Evolutionary conservation across 129 eudicot genomes (phyloP).

Genomic region (Apium graveolens): DNA sequence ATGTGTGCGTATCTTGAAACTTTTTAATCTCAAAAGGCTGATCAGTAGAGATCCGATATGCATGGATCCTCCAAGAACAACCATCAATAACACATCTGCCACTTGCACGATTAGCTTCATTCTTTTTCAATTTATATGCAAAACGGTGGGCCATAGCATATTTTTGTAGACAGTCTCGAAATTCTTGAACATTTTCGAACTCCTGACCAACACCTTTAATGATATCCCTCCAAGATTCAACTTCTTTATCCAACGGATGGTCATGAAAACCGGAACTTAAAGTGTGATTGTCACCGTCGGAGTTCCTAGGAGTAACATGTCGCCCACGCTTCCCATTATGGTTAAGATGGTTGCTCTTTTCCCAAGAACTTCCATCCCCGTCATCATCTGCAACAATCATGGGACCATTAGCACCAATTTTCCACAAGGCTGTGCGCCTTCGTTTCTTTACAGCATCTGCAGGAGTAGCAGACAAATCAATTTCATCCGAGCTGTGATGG

Average conservation of each 20-base stretch:
- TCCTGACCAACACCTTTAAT: slow-evolving; percentile 68
- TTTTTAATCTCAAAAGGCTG: slow-evolving; percentile 51
- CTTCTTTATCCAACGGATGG: slow-evolving; percentile 33
- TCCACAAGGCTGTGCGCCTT: slow-evolving; percentile 72
- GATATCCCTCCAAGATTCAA: slow-evolving; percentile 48
- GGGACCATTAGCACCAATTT: slow-evolving; percentile 52
- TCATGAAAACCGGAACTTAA: slow-evolving; percentile 10
- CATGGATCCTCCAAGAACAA: slow-evolving; percentile 70
- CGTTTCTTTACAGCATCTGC: slow-evolving; percentile 71
- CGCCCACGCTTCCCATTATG: slow-evolving; percentile 16
- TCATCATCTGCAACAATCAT: slow-evolving; percentile 45
- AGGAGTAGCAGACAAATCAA: slow-evolving; percentile 38
- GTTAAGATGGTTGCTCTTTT: slow-evolving; percentile 27
- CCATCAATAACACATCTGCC: slow-evolving; percentile 50
- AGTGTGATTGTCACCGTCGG: slow-evolving; percentile 22
- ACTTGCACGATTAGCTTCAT: slow-evolving; percentile 42
- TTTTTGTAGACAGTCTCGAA: slow-evolving; percentile 51
- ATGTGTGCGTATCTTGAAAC: slow-evolving; percentile 47
- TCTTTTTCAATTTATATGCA: slow-evolving; percentile 49
- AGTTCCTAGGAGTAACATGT: slow-evolving; percentile 5
- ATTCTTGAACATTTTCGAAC: slow-evolving; percentile 47
- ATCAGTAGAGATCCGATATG: slow-evolving; percentile 44
- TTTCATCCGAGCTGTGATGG: slow-evolving; percentile 14
- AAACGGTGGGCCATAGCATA: slow-evolving; percentile 68
- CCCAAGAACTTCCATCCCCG: slow-evolving; percentile 24